Evolutionary conservation across 805 yeast genomes (phyloP).

Genomic region (Scheffersomyces lignosus): DNA sequence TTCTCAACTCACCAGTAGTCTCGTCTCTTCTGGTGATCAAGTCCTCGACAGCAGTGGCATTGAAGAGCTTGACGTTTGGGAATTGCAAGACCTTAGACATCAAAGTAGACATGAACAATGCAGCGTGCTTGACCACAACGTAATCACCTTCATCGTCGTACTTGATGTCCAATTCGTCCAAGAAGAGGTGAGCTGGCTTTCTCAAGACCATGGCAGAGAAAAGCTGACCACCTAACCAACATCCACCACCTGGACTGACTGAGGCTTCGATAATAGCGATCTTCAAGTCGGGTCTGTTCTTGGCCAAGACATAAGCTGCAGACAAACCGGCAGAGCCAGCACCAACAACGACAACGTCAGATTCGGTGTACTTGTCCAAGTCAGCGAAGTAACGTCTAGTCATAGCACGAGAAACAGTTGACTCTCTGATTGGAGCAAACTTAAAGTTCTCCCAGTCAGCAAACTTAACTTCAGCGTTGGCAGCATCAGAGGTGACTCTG

Average conservation of each 20-base stretch:
- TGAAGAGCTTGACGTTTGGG: slow-evolving; percentile 75
- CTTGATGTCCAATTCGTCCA: slow-evolving; percentile 61
- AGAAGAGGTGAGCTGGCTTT: slow-evolving; percentile 73
- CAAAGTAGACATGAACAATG: slow-evolving; percentile 70
- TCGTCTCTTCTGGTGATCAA: slow-evolving; percentile 68
- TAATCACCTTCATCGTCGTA: slow-evolving; percentile 81
- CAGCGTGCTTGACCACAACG: slow-evolving; percentile 80
- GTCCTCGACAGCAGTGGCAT: slow-evolving; percentile 81
- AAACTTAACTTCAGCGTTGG: slow-evolving; percentile 25
- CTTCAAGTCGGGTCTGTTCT: slow-evolving; percentile 72
- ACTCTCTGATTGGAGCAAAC: slow-evolving; percentile 74
- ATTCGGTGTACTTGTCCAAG: slow-evolving; percentile 70
- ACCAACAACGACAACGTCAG: slow-evolving; percentile 74
- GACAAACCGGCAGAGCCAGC: slow-evolving; percentile 78
- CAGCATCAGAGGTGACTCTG: slow-evolving; percentile 18
- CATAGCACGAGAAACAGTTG: slow-evolving; percentile 80
- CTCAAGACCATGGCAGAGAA: slow-evolving; percentile 79
- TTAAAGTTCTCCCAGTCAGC: slow-evolving; percentile 69
- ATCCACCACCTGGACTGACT: slow-evolving; percentile 81
- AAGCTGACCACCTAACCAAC: slow-evolving; percentile 75
- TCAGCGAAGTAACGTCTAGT: slow-evolving; percentile 72
- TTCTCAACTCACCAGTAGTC: slow-evolving; percentile 54
- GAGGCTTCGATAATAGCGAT: slow-evolving; percentile 72
- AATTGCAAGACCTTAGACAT: slow-evolving; percentile 66
- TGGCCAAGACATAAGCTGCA: slow-evolving; percentile 73